Percentiles rank a stretch among this genome's conserved stretches.
Evolutionary conservation across 1,284 basidiomycete species (phyloP).

Genomic region (Mixia osmundae): DNA sequence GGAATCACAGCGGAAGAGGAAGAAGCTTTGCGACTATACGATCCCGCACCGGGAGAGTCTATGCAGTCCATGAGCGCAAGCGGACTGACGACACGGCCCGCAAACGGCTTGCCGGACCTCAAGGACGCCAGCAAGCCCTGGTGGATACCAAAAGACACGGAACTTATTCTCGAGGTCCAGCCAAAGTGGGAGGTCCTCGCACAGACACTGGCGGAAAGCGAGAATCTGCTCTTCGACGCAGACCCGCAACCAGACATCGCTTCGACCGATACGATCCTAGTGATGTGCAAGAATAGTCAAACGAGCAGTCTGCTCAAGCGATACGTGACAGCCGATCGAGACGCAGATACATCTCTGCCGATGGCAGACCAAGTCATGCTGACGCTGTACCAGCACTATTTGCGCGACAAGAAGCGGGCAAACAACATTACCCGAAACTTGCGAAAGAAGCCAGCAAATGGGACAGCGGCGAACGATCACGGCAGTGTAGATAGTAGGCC

Average conservation of each 20-base stretch:
- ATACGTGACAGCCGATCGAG: constrained; percentile 57
- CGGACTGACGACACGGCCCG: constrained; percentile 1
- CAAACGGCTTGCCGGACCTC: no score
- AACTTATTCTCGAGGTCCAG: constrained; percentile 71
- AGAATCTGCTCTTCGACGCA: constrained; percentile 25
- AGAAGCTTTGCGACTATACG: constrained; percentile 15
- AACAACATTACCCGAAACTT: no score
- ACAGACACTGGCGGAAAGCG: constrained; percentile 72
- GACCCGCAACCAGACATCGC: neutral
- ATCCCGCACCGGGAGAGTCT: neutral
- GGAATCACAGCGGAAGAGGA: constrained; percentile 3
- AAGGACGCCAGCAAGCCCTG: constrained; percentile 9
- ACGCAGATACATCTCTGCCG: no score
- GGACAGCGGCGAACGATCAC: no score
- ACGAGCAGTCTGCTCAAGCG: constrained; percentile 16
- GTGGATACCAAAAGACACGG: constrained; percentile 56
- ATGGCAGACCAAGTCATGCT: no score
- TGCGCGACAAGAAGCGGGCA: no score
- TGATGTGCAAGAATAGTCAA: constrained; percentile 42
- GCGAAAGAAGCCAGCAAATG: no score
- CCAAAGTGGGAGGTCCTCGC: constrained; percentile 82
- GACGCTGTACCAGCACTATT: no score
- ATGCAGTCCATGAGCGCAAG: neutral
- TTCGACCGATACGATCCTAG: constrained; percentile 44
- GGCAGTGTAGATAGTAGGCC: constrained; percentile 3